Base-by-base conservation (phyloP, 495 filamentous ascomycete species). In the Penicillium diatomitis region DNA sequence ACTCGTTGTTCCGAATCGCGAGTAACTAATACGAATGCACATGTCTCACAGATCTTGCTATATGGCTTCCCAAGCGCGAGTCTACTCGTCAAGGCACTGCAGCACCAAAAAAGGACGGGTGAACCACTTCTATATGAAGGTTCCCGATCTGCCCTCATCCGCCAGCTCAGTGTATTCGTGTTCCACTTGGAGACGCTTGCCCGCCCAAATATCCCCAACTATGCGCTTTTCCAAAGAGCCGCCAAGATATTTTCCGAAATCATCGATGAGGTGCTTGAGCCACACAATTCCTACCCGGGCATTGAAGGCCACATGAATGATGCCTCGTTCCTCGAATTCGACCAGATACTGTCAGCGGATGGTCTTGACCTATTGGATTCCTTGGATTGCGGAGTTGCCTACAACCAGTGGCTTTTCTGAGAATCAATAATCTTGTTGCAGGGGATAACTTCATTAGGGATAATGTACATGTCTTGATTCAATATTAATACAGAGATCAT, bases 111-210 rank as follows among this genome's bases (percentile, higher is more conserved):
- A 36, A 66, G 63, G 6, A 67, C 65, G 12, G 70, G 70, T 33
- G 63, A 69, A 34, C 62, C 63, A 6, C 61, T 68, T 50, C 55
- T 64, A 5, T 69, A 69, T 46, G 56, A 63, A 5, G 52, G 67
- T 0, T 75, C 78, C 0, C 66, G 78, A 8, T 75, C 79, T 3
- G 71, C 75, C 36, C 70, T 79, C 5, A 77, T 83, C 34, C 79
- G 80, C 38, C 75, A 81, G 46, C 63, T 83, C 3, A 80, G 77
- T 47, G 72, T 82, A n/a, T 77, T 85, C 38, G 58, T 65, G 29
- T 61, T 65, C 5, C 59, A 65, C 38, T 42, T 70, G 1, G 65
- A 66, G 32, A 52, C 55, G 0, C 57, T 67, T 34, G 54, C 52
- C 8, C 39, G 51, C 0, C 56, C 54, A 0, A 59, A 50, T 27